A percentile compares a stretch with the other conserved stretches of the same genome.
These are phyloP conservation scores for Alternaria sp. DNA, from an alignment of 2,329 filamentous ascomycete species.

Conservation along the genomic window DNA sequence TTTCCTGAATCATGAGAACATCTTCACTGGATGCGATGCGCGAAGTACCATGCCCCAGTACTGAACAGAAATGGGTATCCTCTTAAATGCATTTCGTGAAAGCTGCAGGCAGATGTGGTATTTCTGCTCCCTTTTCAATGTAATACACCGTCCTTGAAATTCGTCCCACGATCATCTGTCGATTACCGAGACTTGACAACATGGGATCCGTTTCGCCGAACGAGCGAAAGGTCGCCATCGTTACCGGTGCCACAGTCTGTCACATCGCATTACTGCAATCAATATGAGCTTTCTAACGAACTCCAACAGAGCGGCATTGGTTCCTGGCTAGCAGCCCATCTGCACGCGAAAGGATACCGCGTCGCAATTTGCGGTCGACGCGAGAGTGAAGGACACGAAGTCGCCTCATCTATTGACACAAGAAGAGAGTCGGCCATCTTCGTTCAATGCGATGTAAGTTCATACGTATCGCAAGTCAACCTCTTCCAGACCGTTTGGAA, in stretches of 20 bases:
- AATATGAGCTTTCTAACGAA: slow-evolving; percentile 5
- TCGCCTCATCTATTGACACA: slow-evolving; percentile 29
- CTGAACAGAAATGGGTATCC: not conserved
- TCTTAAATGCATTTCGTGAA: not conserved
- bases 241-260: slow-evolving; percentile 56
- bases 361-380: slow-evolving; percentile 55
- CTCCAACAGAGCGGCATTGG: slow-evolving; percentile 59
- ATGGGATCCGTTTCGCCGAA: slow-evolving; percentile 18
- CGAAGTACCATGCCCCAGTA: not conserved
- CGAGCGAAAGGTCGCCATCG: slow-evolving; percentile 49
- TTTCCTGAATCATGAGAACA: not conserved
- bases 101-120: not conserved
- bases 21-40: not conserved
- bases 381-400: slow-evolving; percentile 46
- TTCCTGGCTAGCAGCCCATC: slow-evolving; percentile 52
- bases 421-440: slow-evolving; percentile 53
- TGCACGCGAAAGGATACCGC: slow-evolving; percentile 48
- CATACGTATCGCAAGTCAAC: slow-evolving; percentile 56
- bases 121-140: not conserved
- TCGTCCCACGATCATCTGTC: not conserved
- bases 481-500: slow-evolving; percentile 57
- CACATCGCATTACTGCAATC: not conserved
- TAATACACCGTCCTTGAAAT: not conserved
- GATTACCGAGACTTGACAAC: not conserved
- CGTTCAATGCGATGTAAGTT: slow-evolving; percentile 57